These are phyloP conservation scores for Nissolia schottii DNA, from an alignment of 306 rosid genomes.

Conservation along the genomic window DNA sequence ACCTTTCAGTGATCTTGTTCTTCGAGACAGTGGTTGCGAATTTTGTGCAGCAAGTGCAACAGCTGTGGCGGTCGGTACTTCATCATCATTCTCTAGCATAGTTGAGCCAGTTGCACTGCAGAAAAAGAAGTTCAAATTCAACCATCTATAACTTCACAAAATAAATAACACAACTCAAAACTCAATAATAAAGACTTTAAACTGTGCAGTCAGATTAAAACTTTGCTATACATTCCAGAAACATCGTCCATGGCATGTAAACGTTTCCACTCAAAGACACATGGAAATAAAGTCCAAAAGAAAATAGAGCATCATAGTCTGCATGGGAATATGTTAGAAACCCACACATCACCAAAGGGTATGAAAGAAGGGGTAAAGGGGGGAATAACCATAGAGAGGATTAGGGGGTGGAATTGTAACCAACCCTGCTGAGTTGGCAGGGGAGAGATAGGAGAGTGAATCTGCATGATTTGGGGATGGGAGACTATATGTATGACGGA, in stretches of 20 bases:
- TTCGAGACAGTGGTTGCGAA: conserved; percentile 87
- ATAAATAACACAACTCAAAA: conserved; percentile 3
- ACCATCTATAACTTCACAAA: conserved; percentile 19
- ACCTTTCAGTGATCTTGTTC: conserved; percentile 82
- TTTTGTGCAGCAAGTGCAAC: conserved; percentile 53
- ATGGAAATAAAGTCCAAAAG: conserved; percentile 1
- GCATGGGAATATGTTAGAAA: conserved; percentile 26
- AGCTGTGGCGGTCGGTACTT: conserved; percentile 83
- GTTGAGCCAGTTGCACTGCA: conserved; percentile 67
- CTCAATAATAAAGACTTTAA: not conserved
- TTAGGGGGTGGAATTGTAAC: too few relatives aligned
- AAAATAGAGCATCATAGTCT: conserved; percentile 11
- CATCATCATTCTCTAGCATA: conserved; percentile 75
- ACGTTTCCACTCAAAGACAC: not conserved
- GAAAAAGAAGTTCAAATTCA: conserved; percentile 30
- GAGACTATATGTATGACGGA: too few relatives aligned
- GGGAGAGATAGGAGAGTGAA: too few relatives aligned
- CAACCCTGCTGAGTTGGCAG: too few relatives aligned
- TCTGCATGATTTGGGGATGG: too few relatives aligned
- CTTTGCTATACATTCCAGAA: not conserved
- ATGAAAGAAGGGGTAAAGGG: too few relatives aligned
- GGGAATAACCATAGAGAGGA: too few relatives aligned
- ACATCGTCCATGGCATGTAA: conserved; percentile 6
- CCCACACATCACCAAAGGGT: too few relatives aligned
- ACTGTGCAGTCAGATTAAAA: conserved; percentile 11